Evolutionary conservation across 1,139 yeast genomes (phyloP), one percentile per base, ranked within the genome.

Genomic region (Taphrina populina): DNA sequence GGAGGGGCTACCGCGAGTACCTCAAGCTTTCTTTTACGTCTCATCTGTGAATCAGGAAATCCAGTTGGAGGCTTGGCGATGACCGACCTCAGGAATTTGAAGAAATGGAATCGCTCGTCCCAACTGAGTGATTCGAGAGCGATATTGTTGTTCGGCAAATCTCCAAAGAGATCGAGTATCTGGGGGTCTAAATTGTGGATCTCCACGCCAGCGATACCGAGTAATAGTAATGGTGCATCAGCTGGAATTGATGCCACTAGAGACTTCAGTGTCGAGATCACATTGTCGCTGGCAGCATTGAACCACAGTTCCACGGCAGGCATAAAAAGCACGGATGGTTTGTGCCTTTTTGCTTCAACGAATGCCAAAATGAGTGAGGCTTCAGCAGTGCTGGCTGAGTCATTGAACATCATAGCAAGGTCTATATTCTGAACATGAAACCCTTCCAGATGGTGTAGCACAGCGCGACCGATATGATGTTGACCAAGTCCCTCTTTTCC

Each of bases 401-500:
- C 97, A 11, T 92, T 82, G 63, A 83, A 81, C 59, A 92, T 69
- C 19, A 83, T 77, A 1, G 90, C 88, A 60, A 92, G 73, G 67
- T 92, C 98, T 45, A 94, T 73, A 0, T 85, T 79, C 66, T 92
- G 97, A 7, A 88, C 83, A 66, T 88, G 95, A 64, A 83, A 88
- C 0, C 96, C 96, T 70, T 92, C 98, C 59, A 94, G 73, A 63
- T 81, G 78, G 64, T 88, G 86, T 58, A 92, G 72, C 13, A 88
- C 74, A 0, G 97, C 96, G 1, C 92, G 77, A 7, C 92, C 85
- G 13, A 94, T 67, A 67, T 92, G 90, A 63, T 82, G 87, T 64
- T 90, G 96, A 1, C 98, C 99, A 70, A 79, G 80, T 0, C 97
- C 96, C n/a, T 75, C 72, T 2, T 73, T 72, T 1, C 98, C 97